Evolutionary conservation across 257 asterid species (phyloP), one percentile per base, ranked within the genome.

Genomic region (Echium plantagineum): DNA sequence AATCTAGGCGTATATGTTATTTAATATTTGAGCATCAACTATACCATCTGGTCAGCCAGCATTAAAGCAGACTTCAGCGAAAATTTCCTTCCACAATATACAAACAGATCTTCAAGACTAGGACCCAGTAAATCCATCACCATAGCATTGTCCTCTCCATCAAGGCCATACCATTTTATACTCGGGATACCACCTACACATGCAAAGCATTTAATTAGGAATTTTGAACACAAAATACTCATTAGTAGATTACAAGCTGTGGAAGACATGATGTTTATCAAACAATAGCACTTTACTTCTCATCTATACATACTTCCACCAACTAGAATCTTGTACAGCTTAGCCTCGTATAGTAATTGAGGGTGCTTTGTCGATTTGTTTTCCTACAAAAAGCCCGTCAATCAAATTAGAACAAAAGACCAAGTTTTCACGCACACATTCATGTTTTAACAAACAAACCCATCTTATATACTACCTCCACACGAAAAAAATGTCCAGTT

Each of bases 11-110:
- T 18, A n/a, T 53, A n/a, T 53, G 57, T 53, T n/a, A 5, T n/a
- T 10, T 53, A 21, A 53, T n/a, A 53, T 21, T 9, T 19, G 24
- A 28, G 28, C 52, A 54, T 22, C 4, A 64, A 9, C 31, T 55
- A 77, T 76, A 90, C 97, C 97, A 90, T 87, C 77, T 90, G 97
- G 78, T 87, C 96, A 8, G 97, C 97, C 78, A 90, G 66, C 96
- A 87, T 87, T 58, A 90, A 69, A 56, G 85, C 97, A 20, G 90
- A 87, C 82, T 90, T 90, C 84, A 87, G 72, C 9, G 96, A 79
- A 67, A 90, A 83, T 78, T 87, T 90, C 78, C 97, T 79, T 66
- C 93, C 90, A 78, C 95, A 85, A 66, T 90, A 90, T 77, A 85
- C 96, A 66, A 87, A 90, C 58, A 90, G 94, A 71, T 90, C 97